A percentile compares a stretch with the other conserved stretches of the same genome.
Conservation (phyloP, 345 rosid species). For the Lumnitzera racemosa region DNA sequence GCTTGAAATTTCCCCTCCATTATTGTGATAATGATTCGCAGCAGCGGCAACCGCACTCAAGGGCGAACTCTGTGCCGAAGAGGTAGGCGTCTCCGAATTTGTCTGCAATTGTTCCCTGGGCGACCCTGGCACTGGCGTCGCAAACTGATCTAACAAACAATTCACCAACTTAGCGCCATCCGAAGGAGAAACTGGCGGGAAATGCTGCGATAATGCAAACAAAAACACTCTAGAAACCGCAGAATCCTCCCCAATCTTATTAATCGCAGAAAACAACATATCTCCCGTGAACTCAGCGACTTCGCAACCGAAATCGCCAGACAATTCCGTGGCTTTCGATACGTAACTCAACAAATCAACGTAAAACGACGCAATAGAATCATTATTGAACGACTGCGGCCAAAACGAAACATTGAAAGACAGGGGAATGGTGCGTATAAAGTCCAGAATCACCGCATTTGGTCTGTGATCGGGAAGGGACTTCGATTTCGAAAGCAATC, state of each 20-base stretch:
- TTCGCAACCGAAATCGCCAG: constrained; percentile 57
- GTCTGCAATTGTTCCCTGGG: constrained; percentile 36
- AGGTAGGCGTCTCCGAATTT: constrained; percentile 40
- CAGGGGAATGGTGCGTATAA: constrained; percentile 56
- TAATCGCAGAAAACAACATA: constrained; percentile 45
- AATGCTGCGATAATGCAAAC: constrained; percentile 61
- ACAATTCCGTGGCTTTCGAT: constrained; percentile 36
- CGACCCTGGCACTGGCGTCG: constrained; percentile 18
- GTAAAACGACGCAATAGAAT: constrained; percentile 51
- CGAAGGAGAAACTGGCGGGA: constrained; percentile 51
- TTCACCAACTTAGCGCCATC: constrained; percentile 68
- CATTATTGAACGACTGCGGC: constrained; percentile 68
- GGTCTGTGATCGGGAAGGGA: constrained; percentile 46
- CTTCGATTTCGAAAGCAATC: constrained; percentile 62
- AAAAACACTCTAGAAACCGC: constrained; percentile 54
- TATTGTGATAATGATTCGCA: constrained; percentile 23
- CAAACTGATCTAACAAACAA: constrained; percentile 61
- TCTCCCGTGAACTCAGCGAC: constrained; percentile 63
- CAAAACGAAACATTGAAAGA: constrained; percentile 74
- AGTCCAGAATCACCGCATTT: constrained; percentile 51
- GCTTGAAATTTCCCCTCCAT: constrained; percentile 33
- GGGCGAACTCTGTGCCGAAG: constrained; percentile 68
- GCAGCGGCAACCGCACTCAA: constrained; percentile 15
- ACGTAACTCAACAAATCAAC: constrained; percentile 60
- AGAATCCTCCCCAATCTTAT: constrained; percentile 25